Percentiles rank a stretch among this genome's conserved stretches.
phyloP scores from a whole-genome alignment of 345 rosid genomes.

The Euclidium syriacum region DNA sequence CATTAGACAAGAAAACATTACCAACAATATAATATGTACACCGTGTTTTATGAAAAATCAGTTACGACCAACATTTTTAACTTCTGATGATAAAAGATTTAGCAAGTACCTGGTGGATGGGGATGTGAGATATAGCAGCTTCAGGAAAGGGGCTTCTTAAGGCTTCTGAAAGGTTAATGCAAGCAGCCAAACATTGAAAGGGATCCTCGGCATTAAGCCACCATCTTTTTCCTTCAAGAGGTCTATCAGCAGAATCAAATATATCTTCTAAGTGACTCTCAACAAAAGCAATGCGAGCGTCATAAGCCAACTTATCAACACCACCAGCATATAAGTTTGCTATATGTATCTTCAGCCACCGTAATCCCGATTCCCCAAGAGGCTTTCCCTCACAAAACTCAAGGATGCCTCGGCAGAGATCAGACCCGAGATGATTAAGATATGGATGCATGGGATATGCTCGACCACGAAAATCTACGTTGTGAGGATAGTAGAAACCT shows the following conservation, averaged over 20 bases:
- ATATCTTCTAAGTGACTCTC: slow-evolving; percentile 87
- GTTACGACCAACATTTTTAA: neutral
- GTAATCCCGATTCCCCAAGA: slow-evolving; percentile 77
- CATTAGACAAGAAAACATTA: neutral
- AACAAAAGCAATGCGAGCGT: slow-evolving; percentile 72
- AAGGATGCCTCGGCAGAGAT: slow-evolving; percentile 90
- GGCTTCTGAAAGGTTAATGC: slow-evolving; percentile 86
- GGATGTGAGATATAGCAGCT: slow-evolving; percentile 66
- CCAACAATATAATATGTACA: neutral
- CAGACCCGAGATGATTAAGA: slow-evolving; percentile 98
- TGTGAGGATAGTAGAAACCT: slow-evolving; percentile 94
- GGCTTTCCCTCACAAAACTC: slow-evolving; percentile 95
- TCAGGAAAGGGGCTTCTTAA: slow-evolving; percentile 79
- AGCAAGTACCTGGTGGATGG: slow-evolving; percentile 79
- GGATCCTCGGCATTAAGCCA: slow-evolving; percentile 99
- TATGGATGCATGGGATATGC: slow-evolving; percentile 99
- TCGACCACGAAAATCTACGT: slow-evolving; percentile 96
- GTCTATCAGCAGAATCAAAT: slow-evolving; percentile 88
- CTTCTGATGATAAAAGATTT: neutral
- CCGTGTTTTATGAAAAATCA: neutral
- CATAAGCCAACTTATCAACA: slow-evolving; percentile 83
- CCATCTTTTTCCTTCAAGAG: slow-evolving; percentile 93
- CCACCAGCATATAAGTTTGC: slow-evolving; percentile 94
- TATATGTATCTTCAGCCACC: slow-evolving; percentile 96
- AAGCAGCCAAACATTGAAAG: slow-evolving; percentile 90